Conservation (phyloP, 139 green algal genomes). For the Closterium sp. region DNA sequence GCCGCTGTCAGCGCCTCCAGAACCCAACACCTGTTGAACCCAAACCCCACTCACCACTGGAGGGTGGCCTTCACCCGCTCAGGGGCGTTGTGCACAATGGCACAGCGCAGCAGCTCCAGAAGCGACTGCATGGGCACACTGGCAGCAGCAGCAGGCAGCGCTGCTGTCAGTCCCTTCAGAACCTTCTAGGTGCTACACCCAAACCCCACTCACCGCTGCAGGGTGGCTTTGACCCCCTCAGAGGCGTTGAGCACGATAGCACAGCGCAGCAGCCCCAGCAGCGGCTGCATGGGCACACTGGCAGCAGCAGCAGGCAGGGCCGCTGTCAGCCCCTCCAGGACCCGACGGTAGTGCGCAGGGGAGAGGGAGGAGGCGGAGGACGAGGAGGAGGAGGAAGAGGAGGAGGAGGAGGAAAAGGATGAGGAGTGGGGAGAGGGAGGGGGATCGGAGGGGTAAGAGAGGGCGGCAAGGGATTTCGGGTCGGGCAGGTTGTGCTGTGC, state of each 20-base stretch:
- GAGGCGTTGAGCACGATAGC: not conserved
- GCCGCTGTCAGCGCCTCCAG: no score
- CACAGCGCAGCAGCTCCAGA: not conserved
- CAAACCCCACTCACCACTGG: not conserved
- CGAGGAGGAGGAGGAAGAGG: not conserved
- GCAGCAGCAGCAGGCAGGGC: not conserved
- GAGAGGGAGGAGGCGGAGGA: not conserved
- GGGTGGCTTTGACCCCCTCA: not conserved
- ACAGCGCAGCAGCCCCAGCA: not conserved
- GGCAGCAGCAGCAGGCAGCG: not conserved
- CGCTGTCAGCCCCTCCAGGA: not conserved
- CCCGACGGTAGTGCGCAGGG: not conserved
- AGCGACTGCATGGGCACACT: not conserved
- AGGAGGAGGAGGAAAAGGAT: no score
- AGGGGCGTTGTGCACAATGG: not conserved
- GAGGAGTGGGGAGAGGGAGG: not conserved
- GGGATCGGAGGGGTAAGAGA: not conserved
- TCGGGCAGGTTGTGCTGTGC: not conserved
- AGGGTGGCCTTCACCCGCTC: not conserved
- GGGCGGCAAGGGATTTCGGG: not conserved
- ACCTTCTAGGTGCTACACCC: not conserved
- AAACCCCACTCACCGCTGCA: not conserved
- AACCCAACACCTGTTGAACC: no score
- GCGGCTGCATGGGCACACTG: not conserved
- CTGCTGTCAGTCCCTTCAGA: not conserved